Conservation (phyloP, 2,329 filamentous ascomycete genomes). For the Polytolypa hystricis region DNA sequence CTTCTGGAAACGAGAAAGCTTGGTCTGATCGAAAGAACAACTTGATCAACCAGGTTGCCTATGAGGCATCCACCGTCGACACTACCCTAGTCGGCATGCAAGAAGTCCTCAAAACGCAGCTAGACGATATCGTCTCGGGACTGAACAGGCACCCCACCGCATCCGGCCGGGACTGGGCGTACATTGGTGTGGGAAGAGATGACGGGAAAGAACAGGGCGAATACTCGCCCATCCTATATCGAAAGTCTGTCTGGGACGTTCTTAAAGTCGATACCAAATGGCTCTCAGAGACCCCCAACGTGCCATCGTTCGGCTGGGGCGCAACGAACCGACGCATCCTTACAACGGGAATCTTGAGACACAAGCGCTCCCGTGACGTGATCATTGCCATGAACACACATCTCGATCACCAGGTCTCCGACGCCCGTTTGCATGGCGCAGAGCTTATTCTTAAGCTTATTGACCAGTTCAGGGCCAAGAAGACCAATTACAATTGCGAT, state of each 20-base stretch:
- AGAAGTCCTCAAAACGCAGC: slow-evolving; percentile 44
- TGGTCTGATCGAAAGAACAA: slow-evolving; percentile 39
- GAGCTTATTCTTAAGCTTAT: slow-evolving; percentile 40
- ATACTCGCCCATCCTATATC: slow-evolving; percentile 74
- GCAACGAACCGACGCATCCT: slow-evolving; percentile 45
- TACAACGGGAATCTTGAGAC: slow-evolving; percentile 43
- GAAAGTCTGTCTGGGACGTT: slow-evolving; percentile 48
- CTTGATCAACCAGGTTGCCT: slow-evolving; percentile 38
- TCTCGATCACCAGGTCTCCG: slow-evolving; percentile 43
- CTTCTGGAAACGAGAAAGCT: slow-evolving; percentile 39
- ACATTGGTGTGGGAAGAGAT: slow-evolving; percentile 48
- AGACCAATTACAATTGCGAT: slow-evolving; percentile 15
- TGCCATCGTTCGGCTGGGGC: slow-evolving; percentile 64
- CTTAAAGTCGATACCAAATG: slow-evolving; percentile 56
- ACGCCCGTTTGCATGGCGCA: slow-evolving; percentile 39
- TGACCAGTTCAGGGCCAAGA: slow-evolving; percentile 17
- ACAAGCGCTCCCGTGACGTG: slow-evolving; percentile 29
- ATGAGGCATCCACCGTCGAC: slow-evolving; percentile 26
- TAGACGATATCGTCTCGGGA: slow-evolving; percentile 38
- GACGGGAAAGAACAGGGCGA: slow-evolving; percentile 57
- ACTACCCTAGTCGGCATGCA: slow-evolving; percentile 46
- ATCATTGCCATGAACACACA: slow-evolving; percentile 47
- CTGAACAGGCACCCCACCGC: slow-evolving; percentile 26
- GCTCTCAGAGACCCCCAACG: slow-evolving; percentile 61
- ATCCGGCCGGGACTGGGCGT: slow-evolving; percentile 34